A percentile compares a stretch with the other conserved stretches of the same genome.
Evolutionary conservation across 129 eudicot genomes (phyloP).

Genomic region (Arctium lappa): DNA sequence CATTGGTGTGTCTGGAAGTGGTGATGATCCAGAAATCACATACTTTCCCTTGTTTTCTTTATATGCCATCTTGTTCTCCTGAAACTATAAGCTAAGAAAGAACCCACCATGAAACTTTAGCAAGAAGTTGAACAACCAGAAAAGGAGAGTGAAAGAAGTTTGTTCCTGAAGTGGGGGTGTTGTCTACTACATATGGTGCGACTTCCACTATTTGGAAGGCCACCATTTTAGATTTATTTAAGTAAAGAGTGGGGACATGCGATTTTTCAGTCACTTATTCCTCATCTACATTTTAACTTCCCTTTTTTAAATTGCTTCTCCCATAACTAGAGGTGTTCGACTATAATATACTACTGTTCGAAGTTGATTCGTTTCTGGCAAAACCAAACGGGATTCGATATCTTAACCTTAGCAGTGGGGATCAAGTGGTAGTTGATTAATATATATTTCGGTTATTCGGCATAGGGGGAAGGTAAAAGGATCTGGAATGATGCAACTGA

Average conservation of each 20-base stretch:
- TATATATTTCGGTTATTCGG: neutral
- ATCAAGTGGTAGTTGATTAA: neutral
- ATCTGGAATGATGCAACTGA: neutral
- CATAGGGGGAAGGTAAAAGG: neutral
- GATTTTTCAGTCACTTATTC: constrained; percentile 32
- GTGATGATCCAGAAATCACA: constrained; percentile 32
- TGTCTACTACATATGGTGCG: constrained; percentile 25
- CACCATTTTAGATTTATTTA: constrained; percentile 9
- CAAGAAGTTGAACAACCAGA: constrained; percentile 6
- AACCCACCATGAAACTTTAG: constrained; percentile 35
- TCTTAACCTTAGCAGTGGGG: neutral
- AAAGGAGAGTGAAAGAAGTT: neutral
- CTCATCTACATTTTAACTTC: constrained; percentile 25
- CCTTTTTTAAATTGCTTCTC: constrained; percentile 14
- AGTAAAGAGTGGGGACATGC: constrained; percentile 26
- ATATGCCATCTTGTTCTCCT: constrained; percentile 31
- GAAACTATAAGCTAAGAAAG: constrained; percentile 11
- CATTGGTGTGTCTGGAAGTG: constrained; percentile 33
- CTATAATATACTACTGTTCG: neutral
- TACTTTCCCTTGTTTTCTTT: constrained; percentile 5
- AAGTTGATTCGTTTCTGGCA: neutral
- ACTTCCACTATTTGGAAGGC: constrained; percentile 32
- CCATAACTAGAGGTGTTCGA: neutral
- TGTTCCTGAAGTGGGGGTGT: constrained; percentile 28
- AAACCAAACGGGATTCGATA: neutral